These are phyloP conservation scores for Xenoacremonium recifei DNA, from an alignment of 2,329 filamentous ascomycete genomes.

Conservation along the genomic window DNA sequence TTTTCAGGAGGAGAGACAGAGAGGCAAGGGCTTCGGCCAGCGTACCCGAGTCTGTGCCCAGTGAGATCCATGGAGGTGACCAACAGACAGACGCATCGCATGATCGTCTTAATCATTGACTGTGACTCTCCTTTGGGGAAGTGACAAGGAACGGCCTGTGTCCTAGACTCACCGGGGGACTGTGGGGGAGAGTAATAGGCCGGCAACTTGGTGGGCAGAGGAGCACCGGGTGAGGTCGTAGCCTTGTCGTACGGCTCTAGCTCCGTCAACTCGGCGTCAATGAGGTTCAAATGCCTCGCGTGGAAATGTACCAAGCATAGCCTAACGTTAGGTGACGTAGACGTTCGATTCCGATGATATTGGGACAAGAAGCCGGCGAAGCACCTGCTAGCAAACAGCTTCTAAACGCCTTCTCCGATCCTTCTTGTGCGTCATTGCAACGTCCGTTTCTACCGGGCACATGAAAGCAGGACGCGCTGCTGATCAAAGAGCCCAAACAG, in stretches of 20 bases:
- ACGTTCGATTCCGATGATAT: no score
- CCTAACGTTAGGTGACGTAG: no score
- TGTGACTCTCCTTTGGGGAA: slow-evolving; percentile 4
- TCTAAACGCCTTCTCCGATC: no score
- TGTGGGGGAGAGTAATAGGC: slow-evolving; percentile 3
- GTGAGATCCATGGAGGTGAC: slow-evolving; percentile 2
- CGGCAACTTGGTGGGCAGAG: slow-evolving; percentile 3
- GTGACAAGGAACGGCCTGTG: slow-evolving; percentile 2
- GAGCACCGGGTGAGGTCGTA: slow-evolving; percentile 1
- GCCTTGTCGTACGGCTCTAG: no score
- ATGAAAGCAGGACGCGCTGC: no score
- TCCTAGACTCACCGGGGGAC: slow-evolving; percentile 1
- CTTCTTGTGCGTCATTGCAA: no score
- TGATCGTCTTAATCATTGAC: slow-evolving; percentile 3
- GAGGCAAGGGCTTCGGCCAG: slow-evolving; percentile 1
- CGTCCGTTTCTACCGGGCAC: no score
- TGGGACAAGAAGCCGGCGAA: no score
- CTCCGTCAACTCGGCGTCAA: no score
- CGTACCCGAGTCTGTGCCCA: not conserved
- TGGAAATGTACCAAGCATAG: no score
- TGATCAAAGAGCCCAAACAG: not conserved
- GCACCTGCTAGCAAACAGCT: no score
- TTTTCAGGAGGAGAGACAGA: not conserved
- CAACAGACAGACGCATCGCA: slow-evolving; percentile 4
- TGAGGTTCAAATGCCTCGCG: slow-evolving; percentile 4